Conservation (phyloP, 768 basidiomycete species). For the Pholiota molesta region DNA sequence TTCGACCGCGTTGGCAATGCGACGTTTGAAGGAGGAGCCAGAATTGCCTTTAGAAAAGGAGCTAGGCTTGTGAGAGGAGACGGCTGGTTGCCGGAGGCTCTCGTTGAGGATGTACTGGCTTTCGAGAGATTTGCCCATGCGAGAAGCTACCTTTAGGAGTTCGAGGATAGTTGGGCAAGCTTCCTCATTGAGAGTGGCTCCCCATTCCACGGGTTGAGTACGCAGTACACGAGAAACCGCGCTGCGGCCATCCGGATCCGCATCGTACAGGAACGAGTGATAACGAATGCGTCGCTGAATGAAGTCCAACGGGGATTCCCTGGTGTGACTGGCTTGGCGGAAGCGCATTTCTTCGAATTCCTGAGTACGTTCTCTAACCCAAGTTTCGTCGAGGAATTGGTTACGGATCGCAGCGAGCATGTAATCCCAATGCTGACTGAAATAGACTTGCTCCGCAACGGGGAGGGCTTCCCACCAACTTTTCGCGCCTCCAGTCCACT, state of each 20-base stretch:
- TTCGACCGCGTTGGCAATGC: too few species aligned
- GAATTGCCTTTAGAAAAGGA: too few species aligned
- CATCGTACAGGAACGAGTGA: constrained; percentile 2
- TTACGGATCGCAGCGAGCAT: constrained; percentile 10
- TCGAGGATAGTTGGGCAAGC: too few species aligned
- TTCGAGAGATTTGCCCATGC: too few species aligned
- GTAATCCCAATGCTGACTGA: constrained; percentile 6
- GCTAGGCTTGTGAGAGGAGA: too few species aligned
- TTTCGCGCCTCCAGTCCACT: constrained; percentile 1
- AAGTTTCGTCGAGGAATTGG: constrained; percentile 17
- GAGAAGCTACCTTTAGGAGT: too few species aligned
- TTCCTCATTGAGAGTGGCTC: not conserved
- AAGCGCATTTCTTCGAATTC: constrained; percentile 23
- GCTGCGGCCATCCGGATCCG: not conserved
- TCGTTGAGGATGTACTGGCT: too few species aligned
- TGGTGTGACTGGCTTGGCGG: not conserved
- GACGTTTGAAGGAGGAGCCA: too few species aligned
- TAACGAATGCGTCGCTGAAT: constrained; percentile 8
- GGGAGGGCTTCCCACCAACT: constrained; percentile 12
- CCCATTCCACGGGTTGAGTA: constrained; percentile 11
- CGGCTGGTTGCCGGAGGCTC: too few species aligned
- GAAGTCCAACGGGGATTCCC: constrained; percentile 7
- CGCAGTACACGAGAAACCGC: constrained; percentile 1
- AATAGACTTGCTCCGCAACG: not conserved
- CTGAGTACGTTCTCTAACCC: constrained; percentile 8